Conservation (phyloP, 345 rosid genomes). For the thale cress (Arabidopsis thaliana) region DNA sequence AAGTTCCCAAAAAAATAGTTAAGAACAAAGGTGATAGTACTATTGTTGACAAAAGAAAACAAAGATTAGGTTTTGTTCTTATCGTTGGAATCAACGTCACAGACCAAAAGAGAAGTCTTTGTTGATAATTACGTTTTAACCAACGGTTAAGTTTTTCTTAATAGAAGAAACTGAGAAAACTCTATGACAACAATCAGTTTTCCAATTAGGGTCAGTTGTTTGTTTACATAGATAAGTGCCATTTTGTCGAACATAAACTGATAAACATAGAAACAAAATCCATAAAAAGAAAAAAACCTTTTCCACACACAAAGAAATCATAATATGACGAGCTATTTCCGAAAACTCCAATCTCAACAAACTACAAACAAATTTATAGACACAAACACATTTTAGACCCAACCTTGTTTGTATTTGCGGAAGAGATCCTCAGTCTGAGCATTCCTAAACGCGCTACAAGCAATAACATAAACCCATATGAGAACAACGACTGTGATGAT, state of each 20-base stretch:
- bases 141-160: background rate
- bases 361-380: slow-evolving; percentile 20
- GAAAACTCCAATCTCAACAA: slow-evolving; percentile 12
- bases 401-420: slow-evolving; percentile 68
- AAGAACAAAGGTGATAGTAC: background rate
- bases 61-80: slow-evolving; percentile 24
- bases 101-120: slow-evolving; percentile 15
- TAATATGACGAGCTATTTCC: slow-evolving; percentile 21
- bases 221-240: background rate
- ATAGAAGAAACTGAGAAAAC: slow-evolving; percentile 21
- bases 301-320: background rate
- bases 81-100: slow-evolving; percentile 8
- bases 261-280: background rate
- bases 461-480: slow-evolving; percentile 80
- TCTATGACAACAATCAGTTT: background rate
- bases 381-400: slow-evolving; percentile 44
- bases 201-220: background rate
- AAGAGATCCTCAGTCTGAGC: slow-evolving; percentile 88
- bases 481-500: slow-evolving; percentile 75
- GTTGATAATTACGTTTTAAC: slow-evolving; percentile 23
- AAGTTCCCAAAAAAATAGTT: background rate
- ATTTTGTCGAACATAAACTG: background rate
- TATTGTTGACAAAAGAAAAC: background rate
- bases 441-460: slow-evolving; percentile 85
- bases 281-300: background rate